Base-by-base conservation (phyloP, 2,329 filamentous ascomycete genomes). In the Sporothrix protearum region DNA sequence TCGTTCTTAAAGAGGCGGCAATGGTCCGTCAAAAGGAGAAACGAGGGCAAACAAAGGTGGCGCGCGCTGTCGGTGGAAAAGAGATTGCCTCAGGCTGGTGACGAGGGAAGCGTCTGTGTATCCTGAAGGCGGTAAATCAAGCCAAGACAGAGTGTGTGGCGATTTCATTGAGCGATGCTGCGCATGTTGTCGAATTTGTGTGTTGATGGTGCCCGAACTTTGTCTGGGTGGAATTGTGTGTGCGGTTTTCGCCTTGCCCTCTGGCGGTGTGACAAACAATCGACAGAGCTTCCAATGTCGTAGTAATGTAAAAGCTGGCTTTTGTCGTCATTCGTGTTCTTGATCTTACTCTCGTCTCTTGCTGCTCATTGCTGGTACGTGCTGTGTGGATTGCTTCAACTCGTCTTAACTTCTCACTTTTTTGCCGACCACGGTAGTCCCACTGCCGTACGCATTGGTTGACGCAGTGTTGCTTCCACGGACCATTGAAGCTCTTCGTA, bases 111-210 rank as follows among this genome's bases (percentile, higher is more conserved):
- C 8, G 1, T 22, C 30, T 10, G 36, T 28, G 36, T 19, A 19
- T 14, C 36, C 19, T 16, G n/a, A 9, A 19, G 36, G 22, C 36
- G n/a, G 59, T 19, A 22, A 28, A 25, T n/a, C 36, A 45, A 33
- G 61, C 25, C 61, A 33, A 66, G 39, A 66, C 63, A 36, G n/a
- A 30, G 22, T 47, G 12, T n/a, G 42, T 66, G 63, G 63, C 63
- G 19, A 66, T 22, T 49, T 49, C 25, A 49, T 33, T 64, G 22
- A 63, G 25, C 7, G 45, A 14, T 30, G 25, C 63, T 30, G 63
- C 42, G 42, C 42, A 33, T 22, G 25, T 33, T 66, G 25, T 49
- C 33, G 42, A 14, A 9, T 33, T n/a, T 49, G 42, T 19, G 25
- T 16, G 7, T 30, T 66, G 16, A 25, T 45, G 14, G 59, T 45